Evolutionary conservation across 2,329 filamentous ascomycete genomes (phyloP), one percentile per base, ranked within the genome.

Genomic region (Paramyrothecium roridum): DNA sequence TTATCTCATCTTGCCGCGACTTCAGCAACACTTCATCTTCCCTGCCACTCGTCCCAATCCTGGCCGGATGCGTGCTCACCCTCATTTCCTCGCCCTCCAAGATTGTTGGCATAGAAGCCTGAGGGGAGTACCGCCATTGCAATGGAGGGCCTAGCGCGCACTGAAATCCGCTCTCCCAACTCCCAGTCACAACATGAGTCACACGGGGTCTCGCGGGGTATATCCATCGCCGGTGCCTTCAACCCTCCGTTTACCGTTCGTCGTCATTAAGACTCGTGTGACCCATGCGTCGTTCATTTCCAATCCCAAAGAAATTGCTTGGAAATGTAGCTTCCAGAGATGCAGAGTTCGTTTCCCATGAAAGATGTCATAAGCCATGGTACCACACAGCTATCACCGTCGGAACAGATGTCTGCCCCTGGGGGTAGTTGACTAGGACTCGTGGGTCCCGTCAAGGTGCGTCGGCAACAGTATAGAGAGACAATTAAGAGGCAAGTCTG

Each of bases 141-240:
- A 10, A 10, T 30, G 4, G 26, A 30, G 26, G 26, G 26, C 26
- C 4, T 4, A 30, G 26, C 26, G 4, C 26, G 26, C 26, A 30
- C 26, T 10, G 26, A 10, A 30, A 6, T 30, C 26, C 26, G 26
- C 26, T 30, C 37, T 43, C 37, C 37, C 7, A 43, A 43, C 37
- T 57, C 65, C 61, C 62, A 63, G 70, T 65, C 68, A 70, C 69
- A 66, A 67, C 68, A 69, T 13, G n/a, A 13, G 37, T 43, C 37
- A 71, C 69, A 67, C 69, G 68, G 64, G 69, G 68, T 67, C 66
- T 72, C 70, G 64, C 66, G 67, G 70, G 71, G 71, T 73, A 73
- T 73, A 73, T 73, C 71, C 71, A 70, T 73, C 71, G 69, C 70
- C 69, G 68, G 68, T 71, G 71, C 67, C 69, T 63, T 69, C 62